Evolutionary conservation across 2,329 filamentous ascomycete genomes (phyloP).

Genomic region (Calonectria pseudoturangicola): DNA sequence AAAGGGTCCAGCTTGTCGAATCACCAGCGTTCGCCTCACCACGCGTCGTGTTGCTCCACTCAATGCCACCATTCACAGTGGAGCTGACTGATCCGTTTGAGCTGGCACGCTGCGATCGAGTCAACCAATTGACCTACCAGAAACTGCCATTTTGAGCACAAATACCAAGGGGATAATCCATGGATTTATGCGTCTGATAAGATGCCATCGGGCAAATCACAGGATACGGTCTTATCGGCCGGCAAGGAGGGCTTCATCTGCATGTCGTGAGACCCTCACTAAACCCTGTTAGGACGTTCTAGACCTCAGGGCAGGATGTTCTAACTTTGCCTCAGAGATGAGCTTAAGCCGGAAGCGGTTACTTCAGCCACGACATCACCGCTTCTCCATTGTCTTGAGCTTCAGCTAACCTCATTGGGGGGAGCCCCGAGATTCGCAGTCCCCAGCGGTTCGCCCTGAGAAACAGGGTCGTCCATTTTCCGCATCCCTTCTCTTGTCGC

Average conservation of each 20-base stretch:
- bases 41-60: conserved; percentile 16
- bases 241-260: background rate
- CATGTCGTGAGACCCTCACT: conserved; percentile 14
- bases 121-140: conserved; percentile 6
- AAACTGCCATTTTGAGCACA: background rate
- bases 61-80: conserved; percentile 11
- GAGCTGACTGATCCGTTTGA: conserved; percentile 14
- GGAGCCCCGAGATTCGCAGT: conserved; percentile 5
- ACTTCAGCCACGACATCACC: conserved; percentile 37
- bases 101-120: background rate
- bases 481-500: conserved; percentile 30
- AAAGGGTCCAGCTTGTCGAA: conserved; percentile 16
- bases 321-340: conserved; percentile 34
- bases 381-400: conserved; percentile 33
- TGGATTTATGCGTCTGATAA: background rate
- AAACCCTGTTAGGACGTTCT: conserved; percentile 20
- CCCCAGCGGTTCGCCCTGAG: conserved; percentile 21
- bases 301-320: conserved; percentile 7
- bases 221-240: background rate
- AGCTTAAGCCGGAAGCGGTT: conserved; percentile 49
- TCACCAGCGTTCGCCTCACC: conserved; percentile 13
- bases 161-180: background rate
- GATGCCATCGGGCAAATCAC: background rate
- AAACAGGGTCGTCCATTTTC: conserved; percentile 37
- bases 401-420: conserved; percentile 43